Percentiles rank a stretch among this genome's conserved stretches.
These are phyloP conservation scores for Diplocarpon rosae DNA, from an alignment of 2,329 filamentous ascomycete species.

Conservation along the genomic window DNA sequence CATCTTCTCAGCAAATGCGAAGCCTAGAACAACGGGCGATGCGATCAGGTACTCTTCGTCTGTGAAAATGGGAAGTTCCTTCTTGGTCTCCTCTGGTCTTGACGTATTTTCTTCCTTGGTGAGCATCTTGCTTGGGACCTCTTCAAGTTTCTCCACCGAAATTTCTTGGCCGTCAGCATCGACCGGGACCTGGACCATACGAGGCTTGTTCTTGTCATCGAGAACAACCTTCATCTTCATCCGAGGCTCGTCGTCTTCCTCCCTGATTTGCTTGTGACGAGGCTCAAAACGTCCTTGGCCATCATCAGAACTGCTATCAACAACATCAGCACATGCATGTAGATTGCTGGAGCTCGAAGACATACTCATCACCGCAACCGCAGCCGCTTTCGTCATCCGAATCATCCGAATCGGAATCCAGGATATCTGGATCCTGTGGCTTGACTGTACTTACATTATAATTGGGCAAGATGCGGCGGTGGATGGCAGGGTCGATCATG, in stretches of 20 bases:
- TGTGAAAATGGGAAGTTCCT: slow-evolving; percentile 45
- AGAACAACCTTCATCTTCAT: slow-evolving; percentile 28
- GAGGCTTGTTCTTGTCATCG: slow-evolving; percentile 39
- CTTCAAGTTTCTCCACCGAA: slow-evolving; percentile 46
- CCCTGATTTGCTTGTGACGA: slow-evolving; percentile 11
- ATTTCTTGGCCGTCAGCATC: slow-evolving; percentile 45
- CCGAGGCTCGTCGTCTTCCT: slow-evolving; percentile 24
- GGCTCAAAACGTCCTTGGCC: slow-evolving; percentile 12
- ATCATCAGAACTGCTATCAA: slow-evolving; percentile 15
- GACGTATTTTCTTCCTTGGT: slow-evolving; percentile 17
- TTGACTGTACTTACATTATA: slow-evolving; percentile 68
- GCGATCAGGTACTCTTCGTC: slow-evolving; percentile 79
- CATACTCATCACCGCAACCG: slow-evolving; percentile 30
- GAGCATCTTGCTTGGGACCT: slow-evolving; percentile 30
- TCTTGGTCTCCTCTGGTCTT: slow-evolving; percentile 23
- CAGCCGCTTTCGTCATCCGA: slow-evolving; percentile 31
- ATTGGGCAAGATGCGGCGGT: slow-evolving; percentile 77
- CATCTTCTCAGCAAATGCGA: slow-evolving; percentile 76
- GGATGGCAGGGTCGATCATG: slow-evolving; percentile 78
- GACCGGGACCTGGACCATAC: slow-evolving; percentile 42
- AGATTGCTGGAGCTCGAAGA: neutral
- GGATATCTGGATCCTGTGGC: slow-evolving; percentile 54
- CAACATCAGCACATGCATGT: neutral
- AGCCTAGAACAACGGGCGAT: slow-evolving; percentile 75
- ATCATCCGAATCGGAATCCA: slow-evolving; percentile 39